Evolutionary conservation across 805 yeast genomes (phyloP), one percentile per base, ranked within the genome.

Genomic region (Kodamaea jinghongensis): DNA sequence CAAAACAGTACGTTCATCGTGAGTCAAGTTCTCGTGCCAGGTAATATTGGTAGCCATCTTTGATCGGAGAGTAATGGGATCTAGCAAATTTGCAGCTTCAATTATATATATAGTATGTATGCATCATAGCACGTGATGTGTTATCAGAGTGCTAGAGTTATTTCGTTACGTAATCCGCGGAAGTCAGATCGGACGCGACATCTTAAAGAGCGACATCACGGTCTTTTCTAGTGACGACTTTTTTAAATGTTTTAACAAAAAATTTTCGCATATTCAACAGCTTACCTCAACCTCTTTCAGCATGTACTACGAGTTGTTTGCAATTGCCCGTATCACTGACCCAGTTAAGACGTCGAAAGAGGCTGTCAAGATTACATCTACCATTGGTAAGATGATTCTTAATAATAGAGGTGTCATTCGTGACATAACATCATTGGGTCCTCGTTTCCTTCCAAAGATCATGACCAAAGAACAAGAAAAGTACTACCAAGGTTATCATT

Each of bases 391-490:
- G 57, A 70, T 88, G 56, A 78, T 91, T 20, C 75, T 93, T 43
- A 78, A 80, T 45, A 90, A 91, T 63, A 87, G 96, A 73, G 99
- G 99, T 36, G 91, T 91, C n/a, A 81, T 91, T 28, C 77, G 98
- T 58, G 81, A 79, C 45, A 78, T 91, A 33, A 76, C 83, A 37
- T 84, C 89, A 46, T 65, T 90, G 59, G 97, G 96, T 1, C 76
- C 81, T 30, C 78, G 78, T 46, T 80, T 81, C 17, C 72, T 93
- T 40, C 96, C 98, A 13, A 83, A 80, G 48, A 76, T 91, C 45
- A 75, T 86, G 65, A 79, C 81, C 49, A 86, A 86, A 56, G 88
- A 88, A 55, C 95, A 89, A 55, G 95, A 90, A 57, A 75, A 79
- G 45, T 95, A 90, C 63, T 87, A 87, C 58, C 90, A 87, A 58